Base-by-base conservation (phyloP, 768 basidiomycete genomes). In the Panaeolus papilionaceus region DNA sequence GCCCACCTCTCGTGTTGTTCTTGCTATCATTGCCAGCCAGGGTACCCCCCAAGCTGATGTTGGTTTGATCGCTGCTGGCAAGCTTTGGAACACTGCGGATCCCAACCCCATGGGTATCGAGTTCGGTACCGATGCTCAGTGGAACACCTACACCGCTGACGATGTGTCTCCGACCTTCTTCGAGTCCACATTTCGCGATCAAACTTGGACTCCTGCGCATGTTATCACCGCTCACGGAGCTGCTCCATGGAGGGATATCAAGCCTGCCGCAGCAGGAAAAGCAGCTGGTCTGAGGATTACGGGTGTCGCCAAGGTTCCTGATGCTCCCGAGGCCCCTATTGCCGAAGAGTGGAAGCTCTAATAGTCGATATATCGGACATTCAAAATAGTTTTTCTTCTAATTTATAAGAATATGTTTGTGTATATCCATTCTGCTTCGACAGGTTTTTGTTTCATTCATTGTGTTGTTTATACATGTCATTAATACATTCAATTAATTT, bases 1-100 rank as follows among this genome's bases (percentile, higher is more conserved):
- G 5, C 51, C 47, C 33, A 67, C 68, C 16, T 47, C 51, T 7
- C 40, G 20, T 3, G 68, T 71, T 38, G 61, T 65, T 11, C 37
- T 71, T 16, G 70, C 70, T 3, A 51, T 71, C 7, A 64, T 67
- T 11, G 70, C 66, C 6, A 62, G 39, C 18, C 61, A 71, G 18
- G 65, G 64, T 63, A 58, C 62, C 7, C 62, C 38, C 1, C 23
- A 49, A 2, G 28, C 42, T 4, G 26, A 45, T 2, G 62, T 65
- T 7, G 68, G 65, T 10, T 16, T 65, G 14, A 37, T 69, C 11
- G 63, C 63, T 11, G 23, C 58, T n/a, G 66, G 66, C 16, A 58
- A 61, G 28, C 33, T 64, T 4, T 69, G 69, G 69, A 64, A 67
- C 49, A 69, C 66, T 38, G 40, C 58, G 9, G 39, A 61, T 14